Evolutionary conservation across 1,139 yeast species (phyloP).

Genomic region (Nematodospora anomalae): DNA sequence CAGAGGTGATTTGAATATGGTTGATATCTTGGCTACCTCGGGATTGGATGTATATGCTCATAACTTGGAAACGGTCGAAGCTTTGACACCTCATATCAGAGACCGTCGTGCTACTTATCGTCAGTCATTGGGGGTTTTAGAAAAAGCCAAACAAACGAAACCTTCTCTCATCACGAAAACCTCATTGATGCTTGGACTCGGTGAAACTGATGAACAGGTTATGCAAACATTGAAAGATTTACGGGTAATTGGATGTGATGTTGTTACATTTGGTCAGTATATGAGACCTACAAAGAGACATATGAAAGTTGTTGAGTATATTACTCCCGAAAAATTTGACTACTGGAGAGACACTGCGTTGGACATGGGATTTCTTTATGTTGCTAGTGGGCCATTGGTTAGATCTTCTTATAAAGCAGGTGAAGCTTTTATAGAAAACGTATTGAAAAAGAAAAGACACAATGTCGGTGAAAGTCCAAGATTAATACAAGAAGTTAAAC

Average conservation of each 20-base stretch:
- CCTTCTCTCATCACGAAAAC: constrained; percentile 87
- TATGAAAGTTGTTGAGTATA: constrained; percentile 95
- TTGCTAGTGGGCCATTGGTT: constrained; percentile 96
- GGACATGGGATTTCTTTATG: constrained; percentile 89
- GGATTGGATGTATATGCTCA: constrained; percentile 98
- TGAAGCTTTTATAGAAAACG: constrained; percentile 95
- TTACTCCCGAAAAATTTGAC: constrained; percentile 93
- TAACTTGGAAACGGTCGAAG: constrained; percentile 95
- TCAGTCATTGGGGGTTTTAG: constrained; percentile 77
- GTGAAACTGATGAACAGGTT: constrained; percentile 91
- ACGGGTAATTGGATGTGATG: constrained; percentile 79
- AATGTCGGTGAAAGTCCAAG: constrained; percentile 49
- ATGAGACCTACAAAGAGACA: constrained; percentile 99
- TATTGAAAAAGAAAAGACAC: constrained; percentile 70
- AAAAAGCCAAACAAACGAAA: constrained; percentile 74
- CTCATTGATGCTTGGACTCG: constrained; percentile 94
- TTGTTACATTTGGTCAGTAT: constrained; percentile 97
- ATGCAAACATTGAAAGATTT: constrained; percentile 72
- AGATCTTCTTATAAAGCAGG: constrained; percentile 98
- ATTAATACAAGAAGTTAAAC: constrained; percentile 27
- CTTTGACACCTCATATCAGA: constrained; percentile 88
- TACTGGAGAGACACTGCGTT: constrained; percentile 88
- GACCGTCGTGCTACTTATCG: constrained; percentile 96
- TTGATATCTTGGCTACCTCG: constrained; percentile 72
- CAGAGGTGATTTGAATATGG: constrained; percentile 84